Percentiles rank a stretch among this genome's conserved stretches.
These are phyloP conservation scores for Knufia petricola DNA, from an alignment of 2,329 filamentous ascomycete species.

Conservation along the genomic window DNA sequence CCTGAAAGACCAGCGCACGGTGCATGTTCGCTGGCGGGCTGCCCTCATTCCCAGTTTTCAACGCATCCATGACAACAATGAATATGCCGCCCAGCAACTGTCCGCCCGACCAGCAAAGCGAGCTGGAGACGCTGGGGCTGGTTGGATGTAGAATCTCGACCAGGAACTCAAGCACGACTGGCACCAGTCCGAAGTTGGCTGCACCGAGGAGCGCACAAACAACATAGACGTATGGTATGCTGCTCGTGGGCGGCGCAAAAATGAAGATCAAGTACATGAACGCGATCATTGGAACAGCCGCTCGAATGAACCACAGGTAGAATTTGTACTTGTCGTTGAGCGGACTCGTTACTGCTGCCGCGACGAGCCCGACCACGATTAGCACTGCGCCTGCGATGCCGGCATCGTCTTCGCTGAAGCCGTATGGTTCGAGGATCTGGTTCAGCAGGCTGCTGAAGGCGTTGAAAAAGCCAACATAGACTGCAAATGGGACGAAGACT, in stretches of 20 bases:
- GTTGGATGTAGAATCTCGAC: slow-evolving; percentile 82
- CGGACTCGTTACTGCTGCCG: slow-evolving; percentile 66
- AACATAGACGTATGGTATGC: slow-evolving; percentile 52
- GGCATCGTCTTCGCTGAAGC: slow-evolving; percentile 70
- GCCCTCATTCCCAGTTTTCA: slow-evolving; percentile 44
- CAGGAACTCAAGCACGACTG: slow-evolving; percentile 75
- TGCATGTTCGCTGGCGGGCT: slow-evolving; percentile 63
- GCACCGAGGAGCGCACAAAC: slow-evolving; percentile 70
- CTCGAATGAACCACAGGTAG: slow-evolving; percentile 63
- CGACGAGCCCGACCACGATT: slow-evolving; percentile 76
- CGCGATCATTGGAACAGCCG: slow-evolving; percentile 64
- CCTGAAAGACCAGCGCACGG: slow-evolving; percentile 66
- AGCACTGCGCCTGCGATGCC: slow-evolving; percentile 84
- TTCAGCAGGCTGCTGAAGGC: slow-evolving; percentile 77
- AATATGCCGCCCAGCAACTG: slow-evolving; percentile 80
- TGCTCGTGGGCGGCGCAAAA: slow-evolving; percentile 61
- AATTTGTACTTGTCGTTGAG: slow-evolving; percentile 76
- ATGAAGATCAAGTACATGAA: slow-evolving; percentile 66
- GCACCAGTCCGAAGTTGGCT: slow-evolving; percentile 67
- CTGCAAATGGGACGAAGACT: slow-evolving; percentile 65
- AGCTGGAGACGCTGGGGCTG: slow-evolving; percentile 73
- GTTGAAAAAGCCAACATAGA: slow-evolving; percentile 93
- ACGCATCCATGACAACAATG: slow-evolving; percentile 69
- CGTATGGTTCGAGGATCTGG: slow-evolving; percentile 81
- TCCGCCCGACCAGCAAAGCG: slow-evolving; percentile 75